phyloP scores from a whole-genome alignment of 2,329 filamentous ascomycete species.

The Calonectria honghensis region DNA sequence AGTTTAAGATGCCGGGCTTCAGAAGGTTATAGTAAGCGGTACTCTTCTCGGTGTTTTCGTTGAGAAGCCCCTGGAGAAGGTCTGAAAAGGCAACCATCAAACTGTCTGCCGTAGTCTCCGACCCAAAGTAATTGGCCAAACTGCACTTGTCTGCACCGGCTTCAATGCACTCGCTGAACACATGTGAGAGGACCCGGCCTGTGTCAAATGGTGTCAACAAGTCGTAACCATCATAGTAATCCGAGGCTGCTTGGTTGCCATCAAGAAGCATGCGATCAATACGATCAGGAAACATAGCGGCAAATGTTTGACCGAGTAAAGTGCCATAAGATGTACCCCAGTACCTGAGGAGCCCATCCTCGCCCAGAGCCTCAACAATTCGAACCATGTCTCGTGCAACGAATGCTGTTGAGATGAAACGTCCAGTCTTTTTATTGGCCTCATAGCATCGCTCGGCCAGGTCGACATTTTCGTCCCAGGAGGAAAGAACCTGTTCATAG shows the following conservation, averaged over 20 bases:
- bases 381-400: slow-evolving; percentile 12
- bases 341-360: not conserved
- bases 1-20: not conserved
- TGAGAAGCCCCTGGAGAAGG: not conserved
- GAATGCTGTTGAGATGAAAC: slow-evolving; percentile 8
- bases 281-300: slow-evolving; percentile 19
- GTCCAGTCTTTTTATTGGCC: not conserved
- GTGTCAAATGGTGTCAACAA: not conserved
- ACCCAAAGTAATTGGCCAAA: not conserved
- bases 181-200: not conserved
- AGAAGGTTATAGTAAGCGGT: not conserved
- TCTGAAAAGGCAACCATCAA: not conserved
- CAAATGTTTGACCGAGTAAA: slow-evolving; percentile 14
- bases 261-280: slow-evolving; percentile 18
- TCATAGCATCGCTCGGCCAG: not conserved
- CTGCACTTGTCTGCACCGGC: not conserved
- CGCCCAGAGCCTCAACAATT: slow-evolving; percentile 1
- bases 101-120: not conserved
- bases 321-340: slow-evolving; percentile 21
- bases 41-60: not conserved
- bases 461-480: not conserved
- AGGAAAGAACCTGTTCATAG: not conserved
- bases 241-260: not conserved
- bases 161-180: not conserved
- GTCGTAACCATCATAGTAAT: slow-evolving; percentile 5